Evolutionary conservation across 1,139 yeast species (phyloP), one percentile per base, ranked within the genome.

Genomic region (Taphrina confusa): DNA sequence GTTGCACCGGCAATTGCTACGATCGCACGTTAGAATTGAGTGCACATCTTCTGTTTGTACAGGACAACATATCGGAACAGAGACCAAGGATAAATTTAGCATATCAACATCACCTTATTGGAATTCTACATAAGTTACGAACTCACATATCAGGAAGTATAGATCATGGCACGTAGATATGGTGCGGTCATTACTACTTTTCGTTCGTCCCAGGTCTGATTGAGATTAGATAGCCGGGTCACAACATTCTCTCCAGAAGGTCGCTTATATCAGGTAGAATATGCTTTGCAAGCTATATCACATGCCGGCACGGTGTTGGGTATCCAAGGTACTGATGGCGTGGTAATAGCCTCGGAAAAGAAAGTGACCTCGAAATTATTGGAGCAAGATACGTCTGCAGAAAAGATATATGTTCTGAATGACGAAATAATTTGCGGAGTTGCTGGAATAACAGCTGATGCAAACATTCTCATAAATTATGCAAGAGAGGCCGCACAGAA

Each of bases 301-400:
- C 95, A 88, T 73, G 98, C 98, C 4, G 98, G 98, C 62, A 92
- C 97, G 2, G 96, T 97, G 63, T 87, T 92, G 74, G 98, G 98
- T 56, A 85, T 92, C 62, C 83, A 92, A 72, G 87, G 96, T 47
- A 76, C 79, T 46, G 96, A 92, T 70, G 99, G 99, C 44, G 92
- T 94, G 61, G 97, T 91, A 39, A 80, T 92, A 55, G 96, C 97
- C 30, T 96, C 97, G 61, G 98, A 92, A 74, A 85, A 92, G 75
- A 92, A 92, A 73, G 92, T 91, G 60, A 90, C 97, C 36, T 84
- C 92, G 65, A 90, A 91, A 71, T 79, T 92, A 67, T 81, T 92
- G 65, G 98, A 94, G 74, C 95, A 90, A 74, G 97, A 91, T 72
- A 87, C 92, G 27, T 82, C 89, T 28, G 90, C 96, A 42, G 99